Evolutionary conservation across 495 filamentous ascomycete genomes (phyloP), one percentile per base, ranked within the genome.

Genomic region (Chaetomidium leptoderma): DNA sequence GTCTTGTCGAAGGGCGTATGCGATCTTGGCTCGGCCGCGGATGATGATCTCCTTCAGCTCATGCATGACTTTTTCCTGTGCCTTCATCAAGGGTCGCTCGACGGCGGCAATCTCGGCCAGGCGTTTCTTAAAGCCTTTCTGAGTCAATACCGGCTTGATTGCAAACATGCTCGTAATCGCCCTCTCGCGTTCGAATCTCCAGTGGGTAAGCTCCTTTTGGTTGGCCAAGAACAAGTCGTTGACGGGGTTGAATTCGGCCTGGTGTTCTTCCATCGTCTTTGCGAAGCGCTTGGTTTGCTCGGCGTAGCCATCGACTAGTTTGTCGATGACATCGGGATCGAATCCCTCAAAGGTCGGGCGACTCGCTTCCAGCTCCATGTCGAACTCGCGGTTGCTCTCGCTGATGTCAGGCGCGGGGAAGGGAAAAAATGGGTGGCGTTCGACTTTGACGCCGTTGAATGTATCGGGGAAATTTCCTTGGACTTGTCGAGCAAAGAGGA

Each of bases 371-470:
- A 55, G 29, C 27, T 51, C 32, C 40, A 13, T 13, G 0, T 55
- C 46, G 23, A 55, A 40, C 19, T 51, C 37, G 35, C 51, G 45
- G 16, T 60, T 63, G 6, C 10, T 2, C 0, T 55, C 51, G 4
- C n/a, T 10, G 45, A 60, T 55, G 24, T 60, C 52, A 21, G 52
- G 51, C 17, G 44, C 27, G 11, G 58, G 58, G 42, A 44, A 60
- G 14, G 37, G 17, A 11, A 24, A 43, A 11, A 33, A 50, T 0
- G 9, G 2, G 43, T 43, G 55, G 3, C 45, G 35, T 1, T 3
- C 4, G 11, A 43, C 35, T 8, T 32, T 14, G 43, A 39, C 2
- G 6, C 14, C 16, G 21, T 46, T 44, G 27, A 21, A 33, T 9
- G n/a, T 1, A 7, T 43, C 52, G n/a, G 39, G 23, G 2, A 11